Evolutionary conservation across 108 stramenopile species (phyloP).

Genomic region (Pseudonitzschia multistriata): DNA sequence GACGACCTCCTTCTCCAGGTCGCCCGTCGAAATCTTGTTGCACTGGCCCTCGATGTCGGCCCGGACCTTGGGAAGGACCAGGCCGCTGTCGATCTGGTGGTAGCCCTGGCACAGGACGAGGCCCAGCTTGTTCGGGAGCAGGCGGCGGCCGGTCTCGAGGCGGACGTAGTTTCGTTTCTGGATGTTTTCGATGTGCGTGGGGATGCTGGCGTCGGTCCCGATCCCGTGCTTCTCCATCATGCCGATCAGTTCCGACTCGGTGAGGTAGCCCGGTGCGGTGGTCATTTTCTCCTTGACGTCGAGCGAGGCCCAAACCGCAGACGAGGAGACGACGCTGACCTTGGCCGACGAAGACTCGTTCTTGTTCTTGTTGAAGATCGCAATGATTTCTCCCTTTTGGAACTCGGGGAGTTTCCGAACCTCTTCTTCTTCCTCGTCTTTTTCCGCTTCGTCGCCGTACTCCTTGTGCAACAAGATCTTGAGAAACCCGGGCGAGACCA

Average conservation of each 20-base stretch:
- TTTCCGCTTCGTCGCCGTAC: constrained; percentile 72
- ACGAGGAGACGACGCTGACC: constrained; percentile 43
- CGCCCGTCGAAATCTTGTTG: constrained; percentile 83
- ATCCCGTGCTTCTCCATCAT: constrained; percentile 92
- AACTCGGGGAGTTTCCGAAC: constrained; percentile 79
- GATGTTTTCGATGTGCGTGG: constrained; percentile 92
- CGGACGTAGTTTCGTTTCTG: constrained; percentile 82
- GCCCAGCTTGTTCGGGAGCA: constrained; percentile 85
- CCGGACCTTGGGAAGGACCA: constrained; percentile 86
- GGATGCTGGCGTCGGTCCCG: constrained; percentile 79
- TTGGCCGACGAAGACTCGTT: constrained; percentile 36
- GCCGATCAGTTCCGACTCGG: constrained; percentile 85
- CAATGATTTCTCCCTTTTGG: constrained; percentile 62
- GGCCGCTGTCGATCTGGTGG: constrained; percentile 78
- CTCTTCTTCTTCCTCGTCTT: constrained; percentile 68
- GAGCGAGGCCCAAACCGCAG: constrained; percentile 59
- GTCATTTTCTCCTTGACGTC: constrained; percentile 85
- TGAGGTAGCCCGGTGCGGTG: constrained; percentile 81
- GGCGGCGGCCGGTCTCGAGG: constrained; percentile 69
- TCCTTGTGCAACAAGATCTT: constrained; percentile 75
- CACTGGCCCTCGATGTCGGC: constrained; percentile 90
- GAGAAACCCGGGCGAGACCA: constrained; percentile 78
- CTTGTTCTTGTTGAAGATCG: constrained; percentile 17
- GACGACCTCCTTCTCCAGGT: constrained; percentile 64
- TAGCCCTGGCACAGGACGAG: constrained; percentile 89